Conservation (phyloP, 805 yeast genomes). For the Metschnikowia aberdeeniae region DNA sequence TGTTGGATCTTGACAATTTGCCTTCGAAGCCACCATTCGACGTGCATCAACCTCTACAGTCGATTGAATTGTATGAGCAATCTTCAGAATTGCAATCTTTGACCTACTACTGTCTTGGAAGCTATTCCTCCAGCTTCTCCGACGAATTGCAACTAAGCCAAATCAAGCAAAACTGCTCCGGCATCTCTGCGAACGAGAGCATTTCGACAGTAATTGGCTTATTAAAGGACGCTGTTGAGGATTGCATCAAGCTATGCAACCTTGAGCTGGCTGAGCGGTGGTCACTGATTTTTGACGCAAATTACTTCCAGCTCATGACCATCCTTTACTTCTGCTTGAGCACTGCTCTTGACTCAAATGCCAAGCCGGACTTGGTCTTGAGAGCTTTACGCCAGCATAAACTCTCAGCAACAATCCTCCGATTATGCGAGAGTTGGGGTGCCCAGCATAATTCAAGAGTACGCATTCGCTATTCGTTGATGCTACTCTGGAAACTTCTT, state of each 20-base stretch:
- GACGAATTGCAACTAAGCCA: constrained; percentile 9
- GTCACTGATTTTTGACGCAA: constrained; percentile 5
- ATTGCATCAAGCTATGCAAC: constrained; percentile 1
- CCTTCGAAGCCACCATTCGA: background rate
- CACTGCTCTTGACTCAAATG: constrained; percentile 15
- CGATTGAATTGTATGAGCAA: background rate
- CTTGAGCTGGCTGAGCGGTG: background rate
- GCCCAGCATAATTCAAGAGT: constrained; percentile 41
- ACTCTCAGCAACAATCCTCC: constrained; percentile 42
- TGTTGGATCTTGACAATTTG: constrained; percentile 3
- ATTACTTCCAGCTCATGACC: constrained; percentile 30
- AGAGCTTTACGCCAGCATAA: constrained; percentile 27
- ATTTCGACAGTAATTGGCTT: constrained; percentile 10
- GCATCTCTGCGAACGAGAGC: constrained; percentile 20
- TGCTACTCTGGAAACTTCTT: constrained; percentile 50
- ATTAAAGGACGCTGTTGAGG: constrained; percentile 7
- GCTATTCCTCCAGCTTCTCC: constrained; percentile 1
- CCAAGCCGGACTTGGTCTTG: background rate
- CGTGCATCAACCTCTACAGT: background rate
- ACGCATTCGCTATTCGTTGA: constrained; percentile 54
- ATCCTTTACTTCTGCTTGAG: constrained; percentile 32
- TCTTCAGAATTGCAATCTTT: constrained; percentile 4
- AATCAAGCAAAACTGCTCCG: constrained; percentile 10
- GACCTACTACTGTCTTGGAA: constrained; percentile 14
- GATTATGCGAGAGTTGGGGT: constrained; percentile 63